Evolutionary conservation across 2,329 filamentous ascomycete species (phyloP).

Genomic region (Eutypella sp.): DNA sequence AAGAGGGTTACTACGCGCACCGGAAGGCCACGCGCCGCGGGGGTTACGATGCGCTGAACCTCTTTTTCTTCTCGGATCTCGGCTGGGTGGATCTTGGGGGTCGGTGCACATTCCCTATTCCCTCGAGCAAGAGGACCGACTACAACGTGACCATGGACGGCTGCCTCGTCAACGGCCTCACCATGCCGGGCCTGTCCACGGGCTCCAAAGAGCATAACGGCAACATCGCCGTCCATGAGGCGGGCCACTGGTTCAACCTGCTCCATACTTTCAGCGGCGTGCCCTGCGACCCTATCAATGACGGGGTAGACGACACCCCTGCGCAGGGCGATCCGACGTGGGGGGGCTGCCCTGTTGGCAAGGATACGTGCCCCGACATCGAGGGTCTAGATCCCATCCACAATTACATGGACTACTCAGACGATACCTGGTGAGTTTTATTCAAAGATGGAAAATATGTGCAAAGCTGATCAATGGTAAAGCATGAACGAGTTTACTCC

Average conservation of each 20-base stretch:
- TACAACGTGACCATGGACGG: slow-evolving; percentile 20
- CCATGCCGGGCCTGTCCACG: not conserved
- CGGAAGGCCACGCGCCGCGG: slow-evolving; percentile 1
- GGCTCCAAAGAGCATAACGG: not conserved
- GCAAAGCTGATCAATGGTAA: no score
- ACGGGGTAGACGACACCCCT: not conserved
- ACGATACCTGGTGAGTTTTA: not conserved
- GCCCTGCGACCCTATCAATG: not conserved
- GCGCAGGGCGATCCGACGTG: not conserved
- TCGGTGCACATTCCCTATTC: slow-evolving; percentile 7
- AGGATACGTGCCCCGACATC: not conserved
- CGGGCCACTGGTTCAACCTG: not conserved
- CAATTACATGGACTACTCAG: not conserved
- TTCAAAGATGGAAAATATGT: no score
- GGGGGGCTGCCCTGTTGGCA: not conserved
- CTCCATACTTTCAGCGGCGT: not conserved
- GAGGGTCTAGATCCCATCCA: not conserved
- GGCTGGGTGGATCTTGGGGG: slow-evolving; percentile 1
- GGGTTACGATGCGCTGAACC: slow-evolving; percentile 5
- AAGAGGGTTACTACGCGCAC: not conserved
- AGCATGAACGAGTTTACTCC: no score
- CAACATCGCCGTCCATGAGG: not conserved
- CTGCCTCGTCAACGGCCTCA: not conserved
- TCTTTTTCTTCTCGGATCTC: slow-evolving; percentile 5
- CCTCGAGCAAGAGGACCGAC: slow-evolving; percentile 8